A percentile compares a stretch with the other conserved stretches of the same genome.
phyloP scores from a whole-genome alignment of 2,329 filamentous ascomycete genomes.

The Stachybotrys chlorohalonatus region DNA sequence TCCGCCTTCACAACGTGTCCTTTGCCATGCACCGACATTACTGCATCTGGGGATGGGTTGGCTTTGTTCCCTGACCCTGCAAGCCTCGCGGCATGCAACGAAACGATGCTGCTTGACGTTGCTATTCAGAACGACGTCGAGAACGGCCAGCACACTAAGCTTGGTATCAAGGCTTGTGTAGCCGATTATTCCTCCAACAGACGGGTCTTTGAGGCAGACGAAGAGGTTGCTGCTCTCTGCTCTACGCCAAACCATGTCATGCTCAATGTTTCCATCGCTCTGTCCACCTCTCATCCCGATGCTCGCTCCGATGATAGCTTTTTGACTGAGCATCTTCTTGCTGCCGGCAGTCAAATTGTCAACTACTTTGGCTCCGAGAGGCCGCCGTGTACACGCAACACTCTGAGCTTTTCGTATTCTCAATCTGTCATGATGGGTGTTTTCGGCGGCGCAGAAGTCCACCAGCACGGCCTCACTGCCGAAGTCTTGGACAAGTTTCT shows the following conservation, averaged over 20 bases:
- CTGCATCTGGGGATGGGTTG: neutral
- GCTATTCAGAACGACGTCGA: slow-evolving; percentile 1
- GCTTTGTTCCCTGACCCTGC: slow-evolving; percentile 1
- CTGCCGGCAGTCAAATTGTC: slow-evolving; percentile 3
- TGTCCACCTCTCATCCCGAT: neutral
- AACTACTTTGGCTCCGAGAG: neutral
- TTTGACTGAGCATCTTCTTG: neutral
- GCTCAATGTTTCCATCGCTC: slow-evolving; percentile 1
- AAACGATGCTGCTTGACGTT: slow-evolving; percentile 3
- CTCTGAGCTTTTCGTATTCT: slow-evolving; percentile 4
- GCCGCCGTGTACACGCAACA: slow-evolving; percentile 3
- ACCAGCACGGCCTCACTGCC: slow-evolving; percentile 8
- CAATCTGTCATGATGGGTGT: slow-evolving; percentile 8
- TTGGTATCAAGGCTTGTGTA: slow-evolving; percentile 1
- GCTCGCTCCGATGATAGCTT: neutral
- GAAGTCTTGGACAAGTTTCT: slow-evolving; percentile 7
- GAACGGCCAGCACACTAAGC: neutral
- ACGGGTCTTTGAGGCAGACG: neutral
- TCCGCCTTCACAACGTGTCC: neutral
- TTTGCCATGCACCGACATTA: neutral
- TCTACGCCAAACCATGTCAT: slow-evolving; percentile 6
- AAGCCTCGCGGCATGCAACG: slow-evolving; percentile 2
- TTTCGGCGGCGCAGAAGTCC: slow-evolving; percentile 9
- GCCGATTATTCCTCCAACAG: neutral
- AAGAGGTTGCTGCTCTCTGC: slow-evolving; percentile 4